Evolutionary conservation across 108 stramenopile genomes (phyloP).

Genomic region (Nitzschia sp.): DNA sequence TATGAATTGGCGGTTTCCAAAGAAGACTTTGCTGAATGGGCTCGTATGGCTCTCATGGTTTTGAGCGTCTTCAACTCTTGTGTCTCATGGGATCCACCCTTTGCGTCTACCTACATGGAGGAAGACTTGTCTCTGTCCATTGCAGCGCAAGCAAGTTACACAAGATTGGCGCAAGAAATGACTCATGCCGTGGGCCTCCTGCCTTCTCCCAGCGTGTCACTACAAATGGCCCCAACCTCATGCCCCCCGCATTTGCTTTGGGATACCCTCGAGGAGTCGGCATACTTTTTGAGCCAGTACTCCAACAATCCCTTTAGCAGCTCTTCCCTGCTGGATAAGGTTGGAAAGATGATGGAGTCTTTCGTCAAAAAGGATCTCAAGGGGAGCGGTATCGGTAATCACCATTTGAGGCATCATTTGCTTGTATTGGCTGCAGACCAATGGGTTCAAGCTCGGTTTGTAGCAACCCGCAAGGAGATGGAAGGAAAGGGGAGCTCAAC

Average conservation of each 20-base stretch:
- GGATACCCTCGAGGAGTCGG: constrained; percentile 45
- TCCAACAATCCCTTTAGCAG: constrained; percentile 9
- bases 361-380: constrained; percentile 38
- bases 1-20: constrained; percentile 14
- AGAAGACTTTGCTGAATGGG: constrained; percentile 45
- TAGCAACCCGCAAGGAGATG: constrained; percentile 20
- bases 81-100: constrained; percentile 21
- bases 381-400: constrained; percentile 40
- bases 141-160: constrained; percentile 41
- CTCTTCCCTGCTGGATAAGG: constrained; percentile 7
- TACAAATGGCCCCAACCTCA: constrained; percentile 43
- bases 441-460: constrained; percentile 43
- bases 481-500: constrained; percentile 6
- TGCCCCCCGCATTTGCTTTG: constrained; percentile 49
- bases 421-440: constrained; percentile 48
- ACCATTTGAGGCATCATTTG: constrained; percentile 46
- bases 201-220: constrained; percentile 34
- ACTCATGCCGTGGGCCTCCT: constrained; percentile 42
- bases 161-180: constrained; percentile 39
- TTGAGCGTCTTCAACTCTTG: constrained; percentile 38
- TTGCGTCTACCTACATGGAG: constrained; percentile 30
- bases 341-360: constrained; percentile 32
- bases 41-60: constrained; percentile 29
- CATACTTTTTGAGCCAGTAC: constrained; percentile 29
- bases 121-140: constrained; percentile 41